These are phyloP conservation scores for Termitomyces sp. DNA, from an alignment of 768 basidiomycete genomes.

Conservation along the genomic window DNA sequence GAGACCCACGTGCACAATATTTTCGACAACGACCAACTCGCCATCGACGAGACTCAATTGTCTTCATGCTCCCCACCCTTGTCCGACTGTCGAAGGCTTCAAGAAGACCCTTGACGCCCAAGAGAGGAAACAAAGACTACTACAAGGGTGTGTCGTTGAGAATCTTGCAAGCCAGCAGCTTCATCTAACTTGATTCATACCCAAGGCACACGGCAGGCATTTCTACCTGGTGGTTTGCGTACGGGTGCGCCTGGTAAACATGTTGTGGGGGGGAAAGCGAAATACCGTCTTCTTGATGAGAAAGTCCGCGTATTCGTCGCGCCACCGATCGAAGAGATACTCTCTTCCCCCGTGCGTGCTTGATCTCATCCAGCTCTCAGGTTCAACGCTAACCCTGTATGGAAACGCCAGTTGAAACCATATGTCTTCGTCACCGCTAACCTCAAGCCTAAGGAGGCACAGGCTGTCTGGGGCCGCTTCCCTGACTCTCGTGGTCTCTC, in stretches of 20 bases:
- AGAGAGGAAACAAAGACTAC: constrained; percentile 91
- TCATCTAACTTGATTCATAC: background rate
- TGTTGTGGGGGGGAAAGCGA: constrained; percentile 67
- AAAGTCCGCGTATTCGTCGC: constrained; percentile 82
- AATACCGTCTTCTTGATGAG: constrained; percentile 78
- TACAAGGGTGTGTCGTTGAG: constrained; percentile 75
- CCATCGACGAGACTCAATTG: background rate
- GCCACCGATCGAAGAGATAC: constrained; percentile 62
- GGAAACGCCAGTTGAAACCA: constrained; percentile 50
- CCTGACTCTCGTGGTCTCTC: constrained; percentile 33
- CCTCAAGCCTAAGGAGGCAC: constrained; percentile 28
- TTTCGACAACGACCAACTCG: constrained; percentile 4
- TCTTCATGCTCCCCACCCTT: constrained; percentile 61
- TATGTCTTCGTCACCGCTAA: constrained; percentile 51
- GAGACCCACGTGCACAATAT: constrained; percentile 7
- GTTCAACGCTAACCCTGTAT: background rate
- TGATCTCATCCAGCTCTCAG: background rate
- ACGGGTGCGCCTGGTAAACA: constrained; percentile 89
- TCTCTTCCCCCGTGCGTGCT: constrained; percentile 46
- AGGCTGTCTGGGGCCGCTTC: constrained; percentile 33
- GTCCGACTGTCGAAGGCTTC: constrained; percentile 79
- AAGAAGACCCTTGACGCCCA: constrained; percentile 74
- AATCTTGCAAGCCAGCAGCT: background rate
- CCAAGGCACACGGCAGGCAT: constrained; percentile 77
- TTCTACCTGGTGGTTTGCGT: constrained; percentile 76